phyloP scores from a whole-genome alignment of 371 early-diverging fungal genomes.

The Apophysomyces sp. region DNA sequence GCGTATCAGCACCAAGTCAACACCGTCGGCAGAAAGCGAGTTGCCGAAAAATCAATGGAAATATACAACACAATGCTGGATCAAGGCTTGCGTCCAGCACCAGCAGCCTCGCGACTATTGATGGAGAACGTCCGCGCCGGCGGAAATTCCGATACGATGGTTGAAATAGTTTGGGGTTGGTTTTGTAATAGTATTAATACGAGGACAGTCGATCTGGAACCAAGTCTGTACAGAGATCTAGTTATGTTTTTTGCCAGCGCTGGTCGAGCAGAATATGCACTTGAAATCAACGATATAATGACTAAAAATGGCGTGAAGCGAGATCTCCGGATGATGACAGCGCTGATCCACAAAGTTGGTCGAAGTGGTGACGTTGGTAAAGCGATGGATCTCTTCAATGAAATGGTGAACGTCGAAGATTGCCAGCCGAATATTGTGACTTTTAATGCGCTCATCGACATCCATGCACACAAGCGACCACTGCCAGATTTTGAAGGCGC shows the following conservation, averaged over 20 bases:
- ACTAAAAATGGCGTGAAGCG: constrained; percentile 26
- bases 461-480: constrained; percentile 41
- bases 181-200: constrained; percentile 26
- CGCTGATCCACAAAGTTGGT: constrained; percentile 50
- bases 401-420: constrained; percentile 19
- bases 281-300: constrained; percentile 45
- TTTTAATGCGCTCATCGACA: constrained; percentile 51
- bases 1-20: constrained; percentile 29
- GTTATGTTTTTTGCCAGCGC: constrained; percentile 39
- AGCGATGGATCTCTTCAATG: constrained; percentile 35
- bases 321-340: constrained; percentile 31
- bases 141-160: constrained; percentile 15
- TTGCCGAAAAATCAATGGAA: constrained; percentile 30
- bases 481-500: constrained; percentile 34
- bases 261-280: constrained; percentile 36
- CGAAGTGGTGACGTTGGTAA: constrained; percentile 31
- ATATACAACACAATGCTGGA: constrained; percentile 35
- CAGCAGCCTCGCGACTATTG: constrained; percentile 16
- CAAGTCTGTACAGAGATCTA: constrained; percentile 28
- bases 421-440: constrained; percentile 37
- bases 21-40: constrained; percentile 11
- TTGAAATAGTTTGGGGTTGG: constrained; percentile 38
- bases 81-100: constrained; percentile 20
- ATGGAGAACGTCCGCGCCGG: constrained; percentile 26
- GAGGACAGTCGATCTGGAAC: constrained; percentile 18